Evolutionary conservation across 768 basidiomycete genomes (phyloP).

Genomic region (Boletales sp.): DNA sequence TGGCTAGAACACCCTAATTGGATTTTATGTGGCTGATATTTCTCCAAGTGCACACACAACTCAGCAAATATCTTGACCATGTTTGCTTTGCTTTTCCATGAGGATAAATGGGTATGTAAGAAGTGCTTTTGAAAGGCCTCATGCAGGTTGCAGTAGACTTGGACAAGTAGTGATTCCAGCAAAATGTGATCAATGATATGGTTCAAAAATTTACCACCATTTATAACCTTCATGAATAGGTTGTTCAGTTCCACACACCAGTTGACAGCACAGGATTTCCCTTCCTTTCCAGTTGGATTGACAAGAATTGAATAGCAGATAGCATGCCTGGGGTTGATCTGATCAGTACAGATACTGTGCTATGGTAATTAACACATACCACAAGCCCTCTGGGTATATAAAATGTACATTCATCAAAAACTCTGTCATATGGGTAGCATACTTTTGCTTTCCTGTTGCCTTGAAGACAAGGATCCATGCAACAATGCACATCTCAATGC

Average conservation of each 20-base stretch:
- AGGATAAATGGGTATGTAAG: neutral
- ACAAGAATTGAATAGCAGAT: constrained; percentile 18
- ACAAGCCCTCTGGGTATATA: neutral
- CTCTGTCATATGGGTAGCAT: constrained; percentile 26
- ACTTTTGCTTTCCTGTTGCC: constrained; percentile 35
- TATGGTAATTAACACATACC: constrained; percentile 8
- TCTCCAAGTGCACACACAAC: neutral
- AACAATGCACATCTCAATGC: constrained; percentile 22
- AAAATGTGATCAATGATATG: neutral
- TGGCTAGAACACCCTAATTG: too few relatives aligned
- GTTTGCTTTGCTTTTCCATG: too few relatives aligned
- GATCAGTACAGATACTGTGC: too few relatives aligned
- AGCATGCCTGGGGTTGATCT: neutral
- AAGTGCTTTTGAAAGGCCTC: neutral
- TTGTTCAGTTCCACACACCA: constrained; percentile 43
- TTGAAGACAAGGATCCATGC: constrained; percentile 28
- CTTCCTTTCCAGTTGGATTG: constrained; percentile 35
- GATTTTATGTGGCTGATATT: too few relatives aligned
- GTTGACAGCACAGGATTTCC: constrained; percentile 33
- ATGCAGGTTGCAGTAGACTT: neutral
- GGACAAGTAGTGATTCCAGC: neutral
- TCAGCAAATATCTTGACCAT: neutral
- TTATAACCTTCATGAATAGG: constrained; percentile 38
- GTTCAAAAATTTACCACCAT: neutral
- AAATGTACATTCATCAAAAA: constrained; percentile 12